Evolutionary conservation across 129 eudicot species (phyloP).

Genomic region (Ambrosia trifida): DNA sequence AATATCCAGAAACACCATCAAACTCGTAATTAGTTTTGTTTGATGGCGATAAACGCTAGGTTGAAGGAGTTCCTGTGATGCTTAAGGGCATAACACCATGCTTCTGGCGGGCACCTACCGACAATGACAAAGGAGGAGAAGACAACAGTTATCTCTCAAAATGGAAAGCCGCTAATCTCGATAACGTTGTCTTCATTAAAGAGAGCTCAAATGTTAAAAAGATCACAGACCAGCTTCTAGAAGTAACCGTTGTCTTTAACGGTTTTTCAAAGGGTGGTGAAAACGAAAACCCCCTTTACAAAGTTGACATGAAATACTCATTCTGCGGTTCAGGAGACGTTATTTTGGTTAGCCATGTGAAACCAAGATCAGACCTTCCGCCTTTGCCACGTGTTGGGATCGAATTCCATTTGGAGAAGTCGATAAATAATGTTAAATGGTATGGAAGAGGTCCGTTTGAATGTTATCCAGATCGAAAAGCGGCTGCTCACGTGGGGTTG

Average conservation of each 20-base stretch:
- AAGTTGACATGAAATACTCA: slow-evolving; percentile 49
- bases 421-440: slow-evolving; percentile 64
- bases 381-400: slow-evolving; percentile 95
- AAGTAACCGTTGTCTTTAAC: slow-evolving; percentile 43
- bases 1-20: background rate
- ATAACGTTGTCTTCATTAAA: slow-evolving; percentile 42
- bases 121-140: slow-evolving; percentile 96
- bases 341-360: slow-evolving; percentile 55
- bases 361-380: slow-evolving; percentile 68
- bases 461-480: slow-evolving; percentile 95
- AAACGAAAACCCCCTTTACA: slow-evolving; percentile 39
- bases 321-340: slow-evolving; percentile 86
- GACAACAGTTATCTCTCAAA: slow-evolving; percentile 54
- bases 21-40: slow-evolving; percentile 7
- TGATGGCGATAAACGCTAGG: slow-evolving; percentile 42
- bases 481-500: slow-evolving; percentile 78
- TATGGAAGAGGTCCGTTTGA: slow-evolving; percentile 98
- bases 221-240: slow-evolving; percentile 49
- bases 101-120: slow-evolving; percentile 97
- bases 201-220: slow-evolving; percentile 52
- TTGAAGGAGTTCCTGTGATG: slow-evolving; percentile 70
- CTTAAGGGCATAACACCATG: slow-evolving; percentile 72
- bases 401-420: slow-evolving; percentile 73
- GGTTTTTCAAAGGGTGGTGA: slow-evolving; percentile 38
- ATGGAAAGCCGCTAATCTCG: slow-evolving; percentile 81